These are phyloP conservation scores for Aspergillus sp. DNA, from an alignment of 2,329 filamentous ascomycete species.

Conservation along the genomic window DNA sequence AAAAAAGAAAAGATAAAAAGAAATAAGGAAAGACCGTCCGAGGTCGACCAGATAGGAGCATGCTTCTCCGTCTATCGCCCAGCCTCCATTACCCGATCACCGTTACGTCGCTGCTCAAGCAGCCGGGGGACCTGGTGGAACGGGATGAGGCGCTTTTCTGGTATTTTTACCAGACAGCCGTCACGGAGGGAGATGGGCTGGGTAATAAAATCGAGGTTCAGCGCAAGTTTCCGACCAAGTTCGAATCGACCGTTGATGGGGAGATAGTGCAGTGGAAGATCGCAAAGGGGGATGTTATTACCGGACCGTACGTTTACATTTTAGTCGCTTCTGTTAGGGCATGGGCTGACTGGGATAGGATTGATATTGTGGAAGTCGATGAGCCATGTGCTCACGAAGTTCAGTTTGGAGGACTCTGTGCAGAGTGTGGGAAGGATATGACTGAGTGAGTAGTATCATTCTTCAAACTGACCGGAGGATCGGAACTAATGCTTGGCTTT, in stretches of 20 bases:
- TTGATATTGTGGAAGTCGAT: constrained; percentile 68
- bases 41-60: constrained; percentile 18
- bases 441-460: constrained; percentile 55
- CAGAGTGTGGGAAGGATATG: constrained; percentile 93
- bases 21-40: not conserved
- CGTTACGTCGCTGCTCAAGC: constrained; percentile 77
- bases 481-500: not conserved
- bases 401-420: constrained; percentile 87
- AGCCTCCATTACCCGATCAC: constrained; percentile 88
- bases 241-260: constrained; percentile 80
- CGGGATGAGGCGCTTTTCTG: constrained; percentile 75
- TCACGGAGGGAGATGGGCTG: constrained; percentile 64
- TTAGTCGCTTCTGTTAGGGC: not conserved
- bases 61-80: constrained; percentile 45
- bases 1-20: not conserved
- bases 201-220: constrained; percentile 67
- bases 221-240: constrained; percentile 70
- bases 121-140: constrained; percentile 67
- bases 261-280: constrained; percentile 73
- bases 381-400: constrained; percentile 88
- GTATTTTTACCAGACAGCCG: constrained; percentile 77
- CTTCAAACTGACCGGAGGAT: too few species aligned
- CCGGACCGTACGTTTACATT: constrained; percentile 33
- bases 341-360: constrained; percentile 29
- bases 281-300: constrained; percentile 39